A percentile compares a stretch with the other conserved stretches of the same genome.
These are phyloP conservation scores for Candida xiaguanensis DNA, from an alignment of 805 yeast genomes.

Conservation along the genomic window DNA sequence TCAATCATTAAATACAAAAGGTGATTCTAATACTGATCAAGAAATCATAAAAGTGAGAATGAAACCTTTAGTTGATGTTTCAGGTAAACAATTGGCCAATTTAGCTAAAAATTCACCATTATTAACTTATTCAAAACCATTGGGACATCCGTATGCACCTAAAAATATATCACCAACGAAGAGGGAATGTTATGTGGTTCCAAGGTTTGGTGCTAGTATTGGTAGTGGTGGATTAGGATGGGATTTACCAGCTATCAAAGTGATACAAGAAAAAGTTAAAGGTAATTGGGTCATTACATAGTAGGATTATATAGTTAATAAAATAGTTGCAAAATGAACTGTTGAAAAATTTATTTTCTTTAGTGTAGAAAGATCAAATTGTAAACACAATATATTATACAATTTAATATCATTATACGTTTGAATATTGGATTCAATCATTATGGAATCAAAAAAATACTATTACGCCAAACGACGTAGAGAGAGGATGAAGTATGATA, in stretches of 20 bases:
- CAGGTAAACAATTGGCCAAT: slow-evolving; percentile 72
- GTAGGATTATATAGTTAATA: neutral
- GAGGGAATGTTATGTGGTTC: slow-evolving; percentile 86
- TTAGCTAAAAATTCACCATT: slow-evolving; percentile 71
- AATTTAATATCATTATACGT: neutral
- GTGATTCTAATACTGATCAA: slow-evolving; percentile 43
- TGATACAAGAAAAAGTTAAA: slow-evolving; percentile 59
- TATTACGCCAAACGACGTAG: slow-evolving; percentile 1
- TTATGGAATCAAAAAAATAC: slow-evolving; percentile 2
- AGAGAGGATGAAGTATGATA: neutral
- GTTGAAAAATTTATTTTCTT: neutral
- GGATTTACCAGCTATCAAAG: slow-evolving; percentile 80
- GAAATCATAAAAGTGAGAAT: slow-evolving; percentile 51
- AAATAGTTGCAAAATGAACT: neutral
- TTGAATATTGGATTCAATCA: neutral
- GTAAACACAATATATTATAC: slow-evolving; percentile 4
- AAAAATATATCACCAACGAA: slow-evolving; percentile 60
- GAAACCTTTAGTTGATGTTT: slow-evolving; percentile 71
- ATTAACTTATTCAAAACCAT: slow-evolving; percentile 82
- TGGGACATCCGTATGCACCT: slow-evolving; percentile 88
- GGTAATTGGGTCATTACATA: slow-evolving; percentile 59
- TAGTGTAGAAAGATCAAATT: neutral
- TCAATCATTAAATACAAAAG: slow-evolving; percentile 54
- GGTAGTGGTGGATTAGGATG: slow-evolving; percentile 88
- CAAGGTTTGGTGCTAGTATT: slow-evolving; percentile 79